phyloP scores from a whole-genome alignment of 2,329 filamentous ascomycete species.

The Hortaea sp. region DNA sequence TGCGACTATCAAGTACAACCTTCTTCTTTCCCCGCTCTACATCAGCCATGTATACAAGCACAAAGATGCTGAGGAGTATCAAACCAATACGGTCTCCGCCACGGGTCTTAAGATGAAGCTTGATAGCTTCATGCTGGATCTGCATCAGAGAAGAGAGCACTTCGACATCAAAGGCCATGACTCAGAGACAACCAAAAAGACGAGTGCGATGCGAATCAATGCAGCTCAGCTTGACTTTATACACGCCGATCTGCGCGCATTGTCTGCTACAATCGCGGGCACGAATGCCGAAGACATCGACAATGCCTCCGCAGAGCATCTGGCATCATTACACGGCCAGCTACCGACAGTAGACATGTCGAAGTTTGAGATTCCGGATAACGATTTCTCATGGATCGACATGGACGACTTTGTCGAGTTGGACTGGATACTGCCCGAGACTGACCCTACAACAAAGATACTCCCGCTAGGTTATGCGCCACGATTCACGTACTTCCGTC shows the following conservation, averaged over 20 bases:
- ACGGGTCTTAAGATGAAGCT: constrained; percentile 94
- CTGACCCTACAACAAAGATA: constrained; percentile 88
- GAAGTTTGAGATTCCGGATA: constrained; percentile 88
- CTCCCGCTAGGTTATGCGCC: constrained; percentile 84
- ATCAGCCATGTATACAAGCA: constrained; percentile 98
- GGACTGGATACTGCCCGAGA: constrained; percentile 88
- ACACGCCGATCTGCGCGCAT: constrained; percentile 81
- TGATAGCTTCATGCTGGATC: constrained; percentile 93
- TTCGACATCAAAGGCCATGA: constrained; percentile 65
- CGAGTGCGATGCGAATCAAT: constrained; percentile 91
- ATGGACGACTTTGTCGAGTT: constrained; percentile 99
- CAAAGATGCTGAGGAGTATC: constrained; percentile 83
- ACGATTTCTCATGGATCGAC: constrained; percentile 93
- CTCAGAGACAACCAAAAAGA: constrained; percentile 63
- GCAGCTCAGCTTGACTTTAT: constrained; percentile 87
- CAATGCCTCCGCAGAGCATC: constrained; percentile 51
- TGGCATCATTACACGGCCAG: constrained; percentile 46
- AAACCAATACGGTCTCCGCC: constrained; percentile 68
- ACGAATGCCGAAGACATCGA: constrained; percentile 69
- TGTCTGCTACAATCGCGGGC: constrained; percentile 80
- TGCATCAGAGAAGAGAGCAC: constrained; percentile 88
- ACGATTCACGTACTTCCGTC: constrained; percentile 92
- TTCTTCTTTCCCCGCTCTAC: constrained; percentile 84
- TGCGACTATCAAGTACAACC: constrained; percentile 96
- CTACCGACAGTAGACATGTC: constrained; percentile 55